Evolutionary conservation across 129 eudicot genomes (phyloP), one percentile per base, ranked within the genome.

Genomic region (Chrysanthemum makinoi): DNA sequence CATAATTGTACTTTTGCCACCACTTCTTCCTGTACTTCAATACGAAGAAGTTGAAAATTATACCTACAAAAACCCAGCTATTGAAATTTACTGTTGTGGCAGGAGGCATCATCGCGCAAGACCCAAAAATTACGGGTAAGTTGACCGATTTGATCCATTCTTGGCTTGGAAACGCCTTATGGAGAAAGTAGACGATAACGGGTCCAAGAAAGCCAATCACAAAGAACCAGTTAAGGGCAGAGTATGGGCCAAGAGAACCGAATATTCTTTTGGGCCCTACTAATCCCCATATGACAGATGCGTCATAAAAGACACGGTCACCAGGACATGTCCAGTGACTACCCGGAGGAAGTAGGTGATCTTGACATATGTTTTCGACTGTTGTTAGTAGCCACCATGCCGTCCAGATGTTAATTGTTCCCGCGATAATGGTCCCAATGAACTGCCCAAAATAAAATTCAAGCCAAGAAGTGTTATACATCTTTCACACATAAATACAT

Each of bases 1-100:
- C 80, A 22, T 91, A 91, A 30, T 91, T 91, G 66, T 91, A 91
- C 81, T 77, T 85, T 43, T 80, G 73, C 97, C 97, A 91, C 97
- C 96, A 91, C 55, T 16, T 68, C 66, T 86, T 89, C 57, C 85
- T 67, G 26, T 88, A 86, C 68, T 79, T 66, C n/a, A 75, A 86
- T 47, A 91, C 82, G 6, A 84, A 83, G 76, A 55, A 86, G 63
- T 87, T 85, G 65, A 86, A 91, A 15, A 88, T 39, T 3, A 72
- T 82, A 18, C 88, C 97, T 0, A 83, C 66, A 1, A 88, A 11
- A 1, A 86, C 82, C 97, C 96, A 91, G 20, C 90, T 73, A 12
- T 81, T 86, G 69, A 77, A 84, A 75, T 88, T 91, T 10, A 84
- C 3, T 5, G 93, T 35, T 0, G 90, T 35, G 1, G 96, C 93